These are phyloP conservation scores for Rhododendron vialii DNA, from an alignment of 148 eudicot genomes.

Conservation along the genomic window DNA sequence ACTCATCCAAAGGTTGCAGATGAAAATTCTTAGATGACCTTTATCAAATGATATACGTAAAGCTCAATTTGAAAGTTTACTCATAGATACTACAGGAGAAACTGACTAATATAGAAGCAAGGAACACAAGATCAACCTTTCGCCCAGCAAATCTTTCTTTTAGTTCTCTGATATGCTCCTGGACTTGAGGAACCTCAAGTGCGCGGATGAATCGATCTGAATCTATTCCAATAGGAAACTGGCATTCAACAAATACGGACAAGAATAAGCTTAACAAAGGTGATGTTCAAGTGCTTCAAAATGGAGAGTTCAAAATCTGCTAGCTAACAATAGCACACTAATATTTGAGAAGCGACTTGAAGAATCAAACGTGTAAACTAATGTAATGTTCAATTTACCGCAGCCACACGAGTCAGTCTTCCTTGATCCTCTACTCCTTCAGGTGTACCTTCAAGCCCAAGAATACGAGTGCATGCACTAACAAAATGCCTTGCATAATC, in stretches of 20 bases:
- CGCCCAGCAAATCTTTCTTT: conserved; percentile 82
- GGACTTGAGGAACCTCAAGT: conserved; percentile 62
- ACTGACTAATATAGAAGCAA: neutral
- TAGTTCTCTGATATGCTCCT: conserved; percentile 63
- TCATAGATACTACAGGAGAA: neutral
- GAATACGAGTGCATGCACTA: conserved; percentile 94
- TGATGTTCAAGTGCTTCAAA: conserved; percentile 9
- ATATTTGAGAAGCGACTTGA: conserved; percentile 2
- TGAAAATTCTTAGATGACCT: neutral
- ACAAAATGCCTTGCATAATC: conserved; percentile 96
- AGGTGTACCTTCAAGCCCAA: conserved; percentile 94
- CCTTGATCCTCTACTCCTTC: conserved; percentile 98
- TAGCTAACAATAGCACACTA: neutral
- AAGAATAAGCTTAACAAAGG: conserved; percentile 1
- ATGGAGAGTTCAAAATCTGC: neutral
- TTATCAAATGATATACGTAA: neutral
- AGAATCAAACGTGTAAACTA: neutral
- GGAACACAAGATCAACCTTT: conserved; percentile 46
- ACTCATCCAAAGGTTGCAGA: neutral
- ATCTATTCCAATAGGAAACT: conserved; percentile 94
- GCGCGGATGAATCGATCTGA: conserved; percentile 82
- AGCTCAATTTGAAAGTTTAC: neutral
- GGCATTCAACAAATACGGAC: conserved; percentile 19
- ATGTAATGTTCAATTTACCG: conserved; percentile 42
- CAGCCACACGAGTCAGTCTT: conserved; percentile 89